Evolutionary conservation across 176 grass and related monocot genomes (phyloP), one percentile per base, ranked within the genome.

Genomic region (Canna indica): DNA sequence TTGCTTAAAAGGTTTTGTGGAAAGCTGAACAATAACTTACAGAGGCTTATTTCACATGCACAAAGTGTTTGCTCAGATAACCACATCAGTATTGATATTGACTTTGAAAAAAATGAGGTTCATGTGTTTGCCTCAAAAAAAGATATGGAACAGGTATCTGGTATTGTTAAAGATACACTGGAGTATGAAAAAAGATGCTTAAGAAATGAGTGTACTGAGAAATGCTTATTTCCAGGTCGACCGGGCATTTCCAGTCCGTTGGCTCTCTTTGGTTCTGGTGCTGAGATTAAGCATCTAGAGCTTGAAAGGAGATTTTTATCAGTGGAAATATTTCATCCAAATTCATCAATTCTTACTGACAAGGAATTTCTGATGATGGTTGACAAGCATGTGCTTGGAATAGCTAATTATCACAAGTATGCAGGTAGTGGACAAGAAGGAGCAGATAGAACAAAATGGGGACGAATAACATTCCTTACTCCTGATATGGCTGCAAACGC

Each of bases 281-380:
- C 86, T 85, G 85, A 91, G 84, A 90, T 97, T 25, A 97, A 97
- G 76, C 93, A 97, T 87, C 83, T 91, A 27, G 93, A 97, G 76
- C 88, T 97, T 65, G 88, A 74, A 59, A 91, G 84, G 64, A 81
- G 84, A 44, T 79, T 69, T 81, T 52, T 97, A 62, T 81, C 93
- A 0, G 85, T 97, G 69, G 93, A 97, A 60, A 73, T 97, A 79
- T 59, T 64, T 34, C 93, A 91, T 87, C 84, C 85, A 80, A 89
- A 90, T 79, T 77, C 86, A 27, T 36, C 25, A 76, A 54, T 45
- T 61, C 62, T 97, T 25, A 72, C 78, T 84, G 93, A 90, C n/a
- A 92, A 83, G 79, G 93, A 97, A 34, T 79, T 97, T 69, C 64
- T 87, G 80, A 48, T 63, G 65, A 83, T 92, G 68, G 78, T 97